Evolutionary conservation across 208 protist species (phyloP), one percentile per base, ranked within the genome.

Genomic region (Leptomonas pyrrhocoris): DNA sequence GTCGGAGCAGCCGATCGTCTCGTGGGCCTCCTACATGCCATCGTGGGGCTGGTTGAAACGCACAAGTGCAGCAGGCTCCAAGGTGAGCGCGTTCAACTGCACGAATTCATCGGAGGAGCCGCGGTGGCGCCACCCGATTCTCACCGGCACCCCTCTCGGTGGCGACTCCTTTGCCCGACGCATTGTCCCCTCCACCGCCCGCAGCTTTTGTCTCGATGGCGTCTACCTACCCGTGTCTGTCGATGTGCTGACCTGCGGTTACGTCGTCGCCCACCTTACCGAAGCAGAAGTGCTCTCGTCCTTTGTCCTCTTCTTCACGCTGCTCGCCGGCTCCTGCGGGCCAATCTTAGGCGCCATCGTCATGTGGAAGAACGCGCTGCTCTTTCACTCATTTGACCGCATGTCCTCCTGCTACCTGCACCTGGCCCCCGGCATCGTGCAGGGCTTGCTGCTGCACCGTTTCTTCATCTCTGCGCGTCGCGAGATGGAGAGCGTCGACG

Each of bases 391-490:
- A 34, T 85, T 86, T 45, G 83, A 89, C 31, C 83, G 81, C 60
- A 92, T 92, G 86, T 84, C 83, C 3, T 88, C 82, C 3, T 81
- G 80, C 68, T 92, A 92, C 57, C 65, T 92, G 12, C 86, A 92
- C 58, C 73, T 92, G 9, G 75, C 75, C 36, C 86, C 83, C 6
- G 74, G 71, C 19, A 66, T 82, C 25, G 79, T 86, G 45, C 86
- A 92, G 63, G 63, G 74, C 25, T 43, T 92, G 59, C 54, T 88
- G 23, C 61, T 92, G 68, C 83, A 92, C 68, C 70, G 74, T 18
- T 60, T 89, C 19, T 85, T 88, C 59, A 81, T 62, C 23, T 73
- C 77, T 15, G 83, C 76, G 5, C 74, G 78, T 13, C 64, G 64
- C n/a, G 82, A 90, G 61, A 60, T 81, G 34, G 50, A 60, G n/a